Base-by-base conservation (phyloP, 306 rosid species). In the Fragaria vesca region DNA sequence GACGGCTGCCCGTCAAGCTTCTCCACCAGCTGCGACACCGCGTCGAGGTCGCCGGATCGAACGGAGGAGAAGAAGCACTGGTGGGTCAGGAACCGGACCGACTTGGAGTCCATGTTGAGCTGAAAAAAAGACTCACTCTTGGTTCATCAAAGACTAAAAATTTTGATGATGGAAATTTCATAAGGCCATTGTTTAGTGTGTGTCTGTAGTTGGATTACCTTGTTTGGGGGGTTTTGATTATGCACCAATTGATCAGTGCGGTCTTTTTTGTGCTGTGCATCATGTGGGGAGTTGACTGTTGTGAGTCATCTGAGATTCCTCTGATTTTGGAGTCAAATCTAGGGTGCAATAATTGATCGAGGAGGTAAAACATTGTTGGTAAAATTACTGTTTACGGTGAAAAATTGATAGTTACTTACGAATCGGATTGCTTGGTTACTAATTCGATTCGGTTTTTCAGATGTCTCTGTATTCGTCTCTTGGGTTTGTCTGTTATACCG, bases 31-130 rank as follows among this genome's bases (percentile, higher is more conserved):
- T 69, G 74, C 52, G 82, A 86, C 52, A 93, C 66, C 26, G 79
- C 81, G 50, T 79, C 89, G 69, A 91, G 88, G 86, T 95, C 93
- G 18, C 97, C 97, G 55, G 96, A 95, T 87, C 88, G 87, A 40
- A 95, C 97, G 71, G 87, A 83, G 4, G 93, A 78, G 87, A 92
- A 95, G 81, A 95, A 81, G 13, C 86, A 79, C 80, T 92, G 98
- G 73, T 85, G 88, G 72, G 91, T 83, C 45, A 92, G 73, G 86
- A 95, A 89, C 15, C 97, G 85, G 74, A 89, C 71, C 73, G 87
- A 80, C 80, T 82, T 91, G 8, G 91, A 87, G 80, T 91, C 97
- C 98, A 95, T 94, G 20, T 4, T 42, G 63, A 51, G 76, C 3
- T 20, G 40, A 74, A 62, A 57, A 74, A 62, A 10, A 57, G 63